Conservation (phyloP, 352 stramenopile species). For the Blastocystis sp. region DNA sequence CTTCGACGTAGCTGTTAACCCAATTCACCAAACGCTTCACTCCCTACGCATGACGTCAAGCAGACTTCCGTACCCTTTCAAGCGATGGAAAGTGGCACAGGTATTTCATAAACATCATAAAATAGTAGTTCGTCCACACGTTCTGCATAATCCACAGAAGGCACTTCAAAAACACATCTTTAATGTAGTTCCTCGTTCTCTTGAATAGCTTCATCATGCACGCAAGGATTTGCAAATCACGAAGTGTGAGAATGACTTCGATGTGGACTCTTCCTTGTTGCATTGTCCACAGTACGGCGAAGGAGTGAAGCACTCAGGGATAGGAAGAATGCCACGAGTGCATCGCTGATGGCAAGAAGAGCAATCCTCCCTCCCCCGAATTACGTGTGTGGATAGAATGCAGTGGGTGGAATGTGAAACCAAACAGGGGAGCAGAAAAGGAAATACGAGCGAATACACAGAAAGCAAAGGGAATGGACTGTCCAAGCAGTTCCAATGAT, state of each 20-base stretch:
- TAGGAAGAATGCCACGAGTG: too few relatives aligned
- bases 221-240: too few relatives aligned
- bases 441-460: not conserved
- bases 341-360: too few relatives aligned
- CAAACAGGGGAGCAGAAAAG: not conserved
- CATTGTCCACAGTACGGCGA: too few relatives aligned
- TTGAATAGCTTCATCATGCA: constrained; percentile 37
- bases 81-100: constrained; percentile 6
- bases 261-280: too few relatives aligned
- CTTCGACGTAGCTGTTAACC: constrained; percentile 63
- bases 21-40: constrained; percentile 36
- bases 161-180: constrained; percentile 26
- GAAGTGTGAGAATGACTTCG: too few relatives aligned
- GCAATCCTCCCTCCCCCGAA: too few relatives aligned
- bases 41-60: not conserved
- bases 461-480: not conserved
- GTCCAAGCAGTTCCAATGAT: too few relatives aligned
- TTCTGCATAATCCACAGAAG: constrained; percentile 55
- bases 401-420: not conserved
- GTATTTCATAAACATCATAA: constrained; percentile 6
- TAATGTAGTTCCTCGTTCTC: constrained; percentile 16
- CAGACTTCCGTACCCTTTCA: not conserved
- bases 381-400: too few relatives aligned
- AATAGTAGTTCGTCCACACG: constrained; percentile 43
- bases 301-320: too few relatives aligned